A percentile compares a stretch with the other conserved stretches of the same genome.
Evolutionary conservation across 1,139 yeast genomes (phyloP).

Genomic region (Suhomyces terraborum): DNA sequence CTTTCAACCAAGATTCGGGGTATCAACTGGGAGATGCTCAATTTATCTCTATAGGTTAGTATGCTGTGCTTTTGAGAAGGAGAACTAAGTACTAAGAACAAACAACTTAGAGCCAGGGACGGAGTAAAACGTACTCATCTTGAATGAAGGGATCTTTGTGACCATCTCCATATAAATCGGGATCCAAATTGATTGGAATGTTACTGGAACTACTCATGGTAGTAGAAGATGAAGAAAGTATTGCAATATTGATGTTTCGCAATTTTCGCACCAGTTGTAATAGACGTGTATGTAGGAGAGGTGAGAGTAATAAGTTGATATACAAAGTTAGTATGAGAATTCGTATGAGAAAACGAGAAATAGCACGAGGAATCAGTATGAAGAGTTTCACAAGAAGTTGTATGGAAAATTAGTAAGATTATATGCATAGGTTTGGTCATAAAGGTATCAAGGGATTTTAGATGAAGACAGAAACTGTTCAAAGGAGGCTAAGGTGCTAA

Average conservation of each 20-base stretch:
- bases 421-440: too few relatives aligned
- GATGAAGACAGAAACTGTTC: too few relatives aligned
- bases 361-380: too few relatives aligned
- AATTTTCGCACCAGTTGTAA: constrained; percentile 4
- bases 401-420: too few relatives aligned
- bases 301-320: too few relatives aligned
- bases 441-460: too few relatives aligned
- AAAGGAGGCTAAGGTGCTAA: too few relatives aligned
- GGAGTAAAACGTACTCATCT: constrained; percentile 37
- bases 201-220: constrained; percentile 8
- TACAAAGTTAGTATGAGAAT: too few relatives aligned
- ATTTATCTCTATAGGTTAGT: constrained; percentile 34
- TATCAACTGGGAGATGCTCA: constrained; percentile 42
- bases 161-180: constrained; percentile 30
- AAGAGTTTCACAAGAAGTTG: too few relatives aligned
- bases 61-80: not conserved
- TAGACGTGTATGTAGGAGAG: not conserved
- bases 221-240: not conserved
- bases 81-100: constrained; percentile 36
- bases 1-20: constrained; percentile 45
- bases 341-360: too few relatives aligned
- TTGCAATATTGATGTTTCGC: constrained; percentile 5
- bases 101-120: too few relatives aligned
- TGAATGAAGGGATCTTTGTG: constrained; percentile 41
- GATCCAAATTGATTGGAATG: constrained; percentile 25